These are phyloP conservation scores for Polytrichum commune DNA, from an alignment of 225 moss, liverwort and hornwort genomes.

Conservation along the genomic window DNA sequence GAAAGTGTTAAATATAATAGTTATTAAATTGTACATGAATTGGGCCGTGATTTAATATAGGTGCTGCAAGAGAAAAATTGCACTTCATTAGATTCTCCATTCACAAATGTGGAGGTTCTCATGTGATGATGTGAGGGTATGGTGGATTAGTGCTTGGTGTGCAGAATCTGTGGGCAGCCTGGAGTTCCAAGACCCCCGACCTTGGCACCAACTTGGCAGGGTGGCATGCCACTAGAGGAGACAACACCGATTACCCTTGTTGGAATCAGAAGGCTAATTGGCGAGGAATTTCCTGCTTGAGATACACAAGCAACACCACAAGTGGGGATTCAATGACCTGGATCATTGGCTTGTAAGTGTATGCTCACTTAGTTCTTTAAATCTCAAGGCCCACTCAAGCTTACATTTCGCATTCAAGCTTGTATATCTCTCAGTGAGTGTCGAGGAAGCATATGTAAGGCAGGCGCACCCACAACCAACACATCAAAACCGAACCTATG, in stretches of 20 bases:
- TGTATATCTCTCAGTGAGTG: not conserved
- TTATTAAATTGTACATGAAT: too few species aligned
- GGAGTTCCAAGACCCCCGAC: slow-evolving; percentile 1
- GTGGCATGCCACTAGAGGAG: slow-evolving; percentile 5
- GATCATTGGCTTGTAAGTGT: slow-evolving; percentile 3
- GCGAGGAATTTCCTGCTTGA: slow-evolving; percentile 4
- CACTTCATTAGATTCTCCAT: too few species aligned
- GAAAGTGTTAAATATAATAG: too few species aligned
- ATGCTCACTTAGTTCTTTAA: not conserved
- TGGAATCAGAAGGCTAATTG: not conserved
- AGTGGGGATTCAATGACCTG: not conserved
- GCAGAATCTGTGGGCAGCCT: not conserved
- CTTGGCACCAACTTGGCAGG: slow-evolving; percentile 15
- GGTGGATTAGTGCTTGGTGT: not conserved
- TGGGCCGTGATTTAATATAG: too few species aligned
- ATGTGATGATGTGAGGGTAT: not conserved
- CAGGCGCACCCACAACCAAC: not conserved
- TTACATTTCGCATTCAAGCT: not conserved
- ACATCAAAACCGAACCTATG: not conserved
- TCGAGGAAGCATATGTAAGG: not conserved
- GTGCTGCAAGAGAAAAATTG: too few species aligned
- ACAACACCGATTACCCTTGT: slow-evolving; percentile 1
- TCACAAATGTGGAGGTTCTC: not conserved
- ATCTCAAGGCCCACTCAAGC: not conserved
- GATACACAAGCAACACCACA: not conserved